Conservation (phyloP, 768 basidiomycete species). For the Kwoniella sp. region DNA sequence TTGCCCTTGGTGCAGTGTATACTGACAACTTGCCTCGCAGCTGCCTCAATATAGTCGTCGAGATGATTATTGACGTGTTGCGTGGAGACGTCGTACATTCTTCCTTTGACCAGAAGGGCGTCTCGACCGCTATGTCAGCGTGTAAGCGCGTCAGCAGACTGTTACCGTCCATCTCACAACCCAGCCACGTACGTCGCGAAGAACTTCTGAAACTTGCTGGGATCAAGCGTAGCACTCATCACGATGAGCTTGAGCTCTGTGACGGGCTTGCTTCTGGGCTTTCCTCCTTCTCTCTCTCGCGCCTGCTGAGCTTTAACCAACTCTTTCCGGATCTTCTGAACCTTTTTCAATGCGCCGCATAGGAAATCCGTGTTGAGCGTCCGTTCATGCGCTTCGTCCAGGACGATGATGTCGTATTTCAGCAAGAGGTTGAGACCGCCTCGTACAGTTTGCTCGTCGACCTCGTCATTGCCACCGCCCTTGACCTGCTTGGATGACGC, state of each 20-base stretch:
- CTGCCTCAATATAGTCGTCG: conserved; percentile 79
- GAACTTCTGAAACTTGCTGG: conserved; percentile 86
- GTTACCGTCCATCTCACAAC: neutral
- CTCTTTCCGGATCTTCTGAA: conserved; percentile 64
- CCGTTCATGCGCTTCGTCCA: conserved; percentile 97
- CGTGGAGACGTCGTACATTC: conserved; percentile 84
- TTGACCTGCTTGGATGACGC: no score
- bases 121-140: conserved; percentile 21
- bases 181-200: conserved; percentile 67
- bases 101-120: conserved; percentile 84
- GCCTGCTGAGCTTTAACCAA: conserved; percentile 23
- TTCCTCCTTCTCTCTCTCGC: conserved; percentile 47
- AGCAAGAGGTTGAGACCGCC: conserved; percentile 56
- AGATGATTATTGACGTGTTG: conserved; percentile 67
- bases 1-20: conserved; percentile 68
- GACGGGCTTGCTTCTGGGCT: conserved; percentile 51
- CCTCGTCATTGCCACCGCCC: neutral
- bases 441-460: conserved; percentile 2
- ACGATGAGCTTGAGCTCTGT: conserved; percentile 84
- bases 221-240: conserved; percentile 97
- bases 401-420: conserved; percentile 78
- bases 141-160: no score
- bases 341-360: conserved; percentile 81
- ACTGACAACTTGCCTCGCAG: conserved; percentile 85
- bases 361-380: conserved; percentile 89